These are phyloP conservation scores for Sclerotinia glacialis DNA, from an alignment of 2,329 filamentous ascomycete species.

Conservation along the genomic window DNA sequence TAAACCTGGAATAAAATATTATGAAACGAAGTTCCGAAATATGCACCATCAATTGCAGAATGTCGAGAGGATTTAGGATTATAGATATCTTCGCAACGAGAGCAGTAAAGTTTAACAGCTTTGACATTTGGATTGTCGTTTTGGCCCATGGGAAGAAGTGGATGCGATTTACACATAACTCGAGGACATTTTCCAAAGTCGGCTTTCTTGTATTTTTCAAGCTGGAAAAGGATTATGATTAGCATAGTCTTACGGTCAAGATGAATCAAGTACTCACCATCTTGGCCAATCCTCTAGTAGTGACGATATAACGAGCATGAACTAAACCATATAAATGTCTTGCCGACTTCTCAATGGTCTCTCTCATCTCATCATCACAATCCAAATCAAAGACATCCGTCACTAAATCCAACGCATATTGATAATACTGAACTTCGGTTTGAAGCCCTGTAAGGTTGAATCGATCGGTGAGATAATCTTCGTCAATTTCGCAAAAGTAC, in stretches of 20 bases:
- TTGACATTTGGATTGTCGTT: constrained; percentile 84
- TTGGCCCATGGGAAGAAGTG: constrained; percentile 90
- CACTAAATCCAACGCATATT: constrained; percentile 95
- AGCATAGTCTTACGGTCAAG: constrained; percentile 21
- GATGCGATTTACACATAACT: constrained; percentile 90
- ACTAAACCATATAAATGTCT: constrained; percentile 94
- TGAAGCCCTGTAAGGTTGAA: constrained; percentile 98
- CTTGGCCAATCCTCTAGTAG: constrained; percentile 86
- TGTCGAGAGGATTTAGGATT: constrained; percentile 98
- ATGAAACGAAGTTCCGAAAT: constrained; percentile 97
- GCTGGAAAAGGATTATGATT: constrained; percentile 50
- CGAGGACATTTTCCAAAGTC: constrained; percentile 98
- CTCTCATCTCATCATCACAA: constrained; percentile 96
- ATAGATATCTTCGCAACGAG: constrained; percentile 96
- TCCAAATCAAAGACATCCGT: constrained; percentile 98
- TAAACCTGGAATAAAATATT: constrained; percentile 99
- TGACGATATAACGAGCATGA: constrained; percentile 95
- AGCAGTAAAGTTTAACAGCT: constrained; percentile 95
- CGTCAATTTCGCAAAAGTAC: constrained; percentile 99
- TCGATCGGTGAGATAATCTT: constrained; percentile 95
- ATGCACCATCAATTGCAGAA: constrained; percentile 92
- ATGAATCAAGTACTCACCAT: constrained; percentile 65
- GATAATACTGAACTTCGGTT: constrained; percentile 97
- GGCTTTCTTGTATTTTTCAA: constrained; percentile 97
- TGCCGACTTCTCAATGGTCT: constrained; percentile 96